Evolutionary conservation across 2,329 filamentous ascomycete genomes (phyloP).

Genomic region (Ustulina deusta): DNA sequence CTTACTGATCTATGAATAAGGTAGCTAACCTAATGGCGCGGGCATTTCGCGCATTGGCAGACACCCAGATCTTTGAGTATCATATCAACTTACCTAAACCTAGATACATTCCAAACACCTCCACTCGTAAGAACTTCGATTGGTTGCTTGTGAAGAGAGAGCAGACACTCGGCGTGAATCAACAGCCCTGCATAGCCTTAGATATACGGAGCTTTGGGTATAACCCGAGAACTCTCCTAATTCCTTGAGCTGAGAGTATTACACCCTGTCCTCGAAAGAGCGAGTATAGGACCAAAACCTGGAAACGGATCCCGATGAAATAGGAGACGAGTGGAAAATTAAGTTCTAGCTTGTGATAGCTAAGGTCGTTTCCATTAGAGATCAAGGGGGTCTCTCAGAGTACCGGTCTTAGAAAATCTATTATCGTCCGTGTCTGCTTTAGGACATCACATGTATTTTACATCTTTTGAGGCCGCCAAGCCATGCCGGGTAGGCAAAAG

Average conservation of each 20-base stretch:
- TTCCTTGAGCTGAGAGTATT: neutral
- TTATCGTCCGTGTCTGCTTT: conserved; percentile 34
- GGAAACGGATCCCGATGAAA: neutral
- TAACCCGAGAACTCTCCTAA: neutral
- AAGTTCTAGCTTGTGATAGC: neutral
- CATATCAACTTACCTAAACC: neutral
- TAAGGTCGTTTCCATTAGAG: neutral
- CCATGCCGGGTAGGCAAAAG: conserved; percentile 21
- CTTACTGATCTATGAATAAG: neutral
- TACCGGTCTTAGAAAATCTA: conserved; percentile 30
- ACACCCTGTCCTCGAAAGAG: neutral
- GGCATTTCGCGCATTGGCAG: neutral
- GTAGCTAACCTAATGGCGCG: neutral
- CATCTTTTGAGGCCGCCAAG: conserved; percentile 32
- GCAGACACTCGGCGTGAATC: neutral
- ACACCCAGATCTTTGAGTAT: neutral
- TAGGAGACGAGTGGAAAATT: neutral
- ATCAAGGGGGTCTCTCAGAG: neutral
- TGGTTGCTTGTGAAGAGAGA: neutral
- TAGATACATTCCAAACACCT: neutral
- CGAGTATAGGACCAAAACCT: neutral
- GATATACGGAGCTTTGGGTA: neutral
- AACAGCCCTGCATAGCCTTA: neutral
- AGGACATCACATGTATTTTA: conserved; percentile 41
- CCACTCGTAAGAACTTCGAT: neutral